These are phyloP conservation scores for Nannochloropsis salina DNA, from an alignment of 108 stramenopile genomes.

Conservation along the genomic window DNA sequence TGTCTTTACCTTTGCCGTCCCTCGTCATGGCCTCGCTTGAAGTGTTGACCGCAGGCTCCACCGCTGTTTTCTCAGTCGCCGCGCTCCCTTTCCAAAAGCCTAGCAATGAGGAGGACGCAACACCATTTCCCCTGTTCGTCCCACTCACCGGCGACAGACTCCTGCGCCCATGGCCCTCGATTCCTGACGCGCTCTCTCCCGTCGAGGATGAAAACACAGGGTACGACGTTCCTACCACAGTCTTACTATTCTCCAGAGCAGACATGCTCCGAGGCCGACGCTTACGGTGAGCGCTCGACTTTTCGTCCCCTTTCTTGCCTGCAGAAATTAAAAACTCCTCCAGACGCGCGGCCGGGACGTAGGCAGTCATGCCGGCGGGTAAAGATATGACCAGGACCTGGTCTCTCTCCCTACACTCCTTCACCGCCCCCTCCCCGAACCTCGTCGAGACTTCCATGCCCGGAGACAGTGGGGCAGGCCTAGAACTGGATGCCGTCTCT, in stretches of 20 bases:
- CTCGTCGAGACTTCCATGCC: background rate
- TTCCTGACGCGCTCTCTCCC: background rate
- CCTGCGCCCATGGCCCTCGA: background rate
- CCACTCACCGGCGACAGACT: background rate
- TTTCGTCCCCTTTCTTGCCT: background rate
- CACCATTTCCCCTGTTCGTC: background rate
- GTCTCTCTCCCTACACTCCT: constrained; percentile 1
- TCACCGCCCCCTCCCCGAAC: background rate
- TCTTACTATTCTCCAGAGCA: background rate
- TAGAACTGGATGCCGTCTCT: background rate
- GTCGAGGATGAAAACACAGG: background rate
- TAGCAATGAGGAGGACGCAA: background rate
- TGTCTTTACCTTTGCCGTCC: no score
- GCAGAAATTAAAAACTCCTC: background rate
- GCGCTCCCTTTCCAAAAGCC: background rate
- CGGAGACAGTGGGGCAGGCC: background rate
- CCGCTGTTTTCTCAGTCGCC: background rate
- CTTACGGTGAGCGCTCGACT: background rate
- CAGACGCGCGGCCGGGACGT: background rate
- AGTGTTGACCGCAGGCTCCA: background rate
- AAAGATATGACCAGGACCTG: background rate
- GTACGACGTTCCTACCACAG: background rate
- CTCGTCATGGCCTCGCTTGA: no score
- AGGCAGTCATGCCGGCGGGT: background rate
- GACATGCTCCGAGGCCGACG: background rate